Conservation (phyloP, 2,329 filamentous ascomycete genomes). For the Ophiostoma perfectum region DNA sequence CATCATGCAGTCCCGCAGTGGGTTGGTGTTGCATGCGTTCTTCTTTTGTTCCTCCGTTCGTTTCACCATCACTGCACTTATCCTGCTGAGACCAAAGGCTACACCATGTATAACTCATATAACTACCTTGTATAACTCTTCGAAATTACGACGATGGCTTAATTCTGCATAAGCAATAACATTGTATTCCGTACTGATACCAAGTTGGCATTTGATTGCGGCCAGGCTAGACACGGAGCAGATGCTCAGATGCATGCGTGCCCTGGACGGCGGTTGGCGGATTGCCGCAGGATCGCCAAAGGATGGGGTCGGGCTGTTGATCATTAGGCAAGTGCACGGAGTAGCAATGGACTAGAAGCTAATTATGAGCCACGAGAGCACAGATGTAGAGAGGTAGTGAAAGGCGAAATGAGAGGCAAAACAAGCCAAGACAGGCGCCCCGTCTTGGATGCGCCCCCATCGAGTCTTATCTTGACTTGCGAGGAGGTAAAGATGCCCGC, state of each 20-base stretch:
- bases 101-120: not conserved
- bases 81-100: not conserved
- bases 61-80: not conserved
- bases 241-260: not conserved
- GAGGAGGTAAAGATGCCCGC: too few species aligned
- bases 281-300: not conserved
- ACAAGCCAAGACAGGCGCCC: not conserved
- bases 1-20: not conserved
- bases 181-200: too few species aligned
- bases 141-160: too few species aligned
- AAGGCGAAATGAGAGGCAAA: not conserved
- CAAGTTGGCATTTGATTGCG: too few species aligned
- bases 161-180: too few species aligned
- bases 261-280: not conserved
- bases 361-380: not conserved
- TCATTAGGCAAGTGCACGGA: not conserved
- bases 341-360: not conserved
- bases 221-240: not conserved
- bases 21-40: not conserved
- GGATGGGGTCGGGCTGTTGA: not conserved
- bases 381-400: not conserved
- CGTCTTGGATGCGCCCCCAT: not conserved
- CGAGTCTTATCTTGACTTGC: constrained; percentile 2
- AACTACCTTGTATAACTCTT: too few species aligned
- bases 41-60: not conserved